phyloP scores from a whole-genome alignment of 768 basidiomycete genomes.

The Pulveroboletus sp. region DNA sequence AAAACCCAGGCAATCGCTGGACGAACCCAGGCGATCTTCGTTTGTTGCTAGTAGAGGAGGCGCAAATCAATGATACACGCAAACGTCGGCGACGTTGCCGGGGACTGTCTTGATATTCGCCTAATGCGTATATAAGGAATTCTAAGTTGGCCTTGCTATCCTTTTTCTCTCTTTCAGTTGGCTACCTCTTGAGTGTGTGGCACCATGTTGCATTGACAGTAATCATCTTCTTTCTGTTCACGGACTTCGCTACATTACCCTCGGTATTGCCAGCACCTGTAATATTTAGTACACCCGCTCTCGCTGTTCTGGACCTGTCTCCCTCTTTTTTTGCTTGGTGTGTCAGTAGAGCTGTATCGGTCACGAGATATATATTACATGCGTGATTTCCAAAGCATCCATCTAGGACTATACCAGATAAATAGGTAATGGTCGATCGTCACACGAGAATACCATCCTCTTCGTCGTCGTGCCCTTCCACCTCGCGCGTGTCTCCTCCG shows the following conservation, averaged over 20 bases:
- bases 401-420: not conserved
- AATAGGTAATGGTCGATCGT: not conserved
- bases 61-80: conserved; percentile 20
- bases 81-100: not conserved
- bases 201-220: conserved; percentile 14
- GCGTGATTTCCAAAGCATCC: conserved; percentile 4
- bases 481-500: conserved; percentile 49
- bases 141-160: not conserved
- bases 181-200: conserved; percentile 5
- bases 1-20: conserved; percentile 27
- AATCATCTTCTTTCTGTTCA: conserved; percentile 9
- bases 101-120: conserved; percentile 12
- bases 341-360: conserved; percentile 17
- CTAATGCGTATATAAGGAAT: conserved; percentile 13
- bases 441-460: conserved; percentile 31
- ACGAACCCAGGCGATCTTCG: conserved; percentile 28
- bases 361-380: conserved; percentile 19
- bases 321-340: conserved; percentile 9
- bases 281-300: conserved; percentile 21
- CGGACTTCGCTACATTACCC: conserved; percentile 25
- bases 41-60: conserved; percentile 30
- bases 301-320: conserved; percentile 18
- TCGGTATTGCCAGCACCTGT: conserved; percentile 25
- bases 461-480: conserved; percentile 25
- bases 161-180: not conserved